Evolutionary conservation across 2,329 filamentous ascomycete species (phyloP), one percentile per base, ranked within the genome.

Genomic region (Parafenestella ontariensis): DNA sequence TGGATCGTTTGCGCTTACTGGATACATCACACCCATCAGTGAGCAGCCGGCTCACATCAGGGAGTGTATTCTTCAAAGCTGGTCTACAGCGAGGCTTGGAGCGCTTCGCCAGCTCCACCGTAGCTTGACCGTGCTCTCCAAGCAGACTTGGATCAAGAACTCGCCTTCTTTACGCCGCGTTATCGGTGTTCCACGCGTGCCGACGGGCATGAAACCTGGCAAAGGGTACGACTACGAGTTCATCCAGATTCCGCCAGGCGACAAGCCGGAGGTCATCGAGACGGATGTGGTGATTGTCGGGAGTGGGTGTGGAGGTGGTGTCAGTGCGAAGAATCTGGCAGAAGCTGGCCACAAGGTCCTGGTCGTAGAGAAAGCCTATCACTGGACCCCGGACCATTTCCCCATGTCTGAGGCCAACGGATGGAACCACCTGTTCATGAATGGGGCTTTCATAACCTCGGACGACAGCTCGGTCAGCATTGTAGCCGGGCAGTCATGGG

Each of bases 201-300:
- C 86, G 0, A 69, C 82, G 21, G 80, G 85, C 61, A 82, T 83
- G 78, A 77, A 77, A 42, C 77, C 83, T 0, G 82, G 79, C 2
- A 76, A 81, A 33, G 79, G 79, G 3, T 85, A 82, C 54, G 77
- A 83, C 31, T 90, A 84, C 68, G 72, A 80, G 0, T 91, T 91
- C 63, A 68, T 89, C 41, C 86, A 90, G 66, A 79, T 89, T 18
- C 82, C 84, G 1, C 78, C 84, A 0, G 79, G 80, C 0, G 69
- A 78, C 7, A 70, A 80, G 4, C 79, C 85, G 0, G 85, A 87
- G 58, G 81, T 82, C 3, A 78, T 96, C 34, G 86, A 92, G 49
- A 89, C 90, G 0, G 94, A 97, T 72, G 86, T 96, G 0, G 86
- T 96, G 36, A 87, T 97, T 53, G 83, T 97, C 18, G 93, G 93